These are phyloP conservation scores for Sicyos edulis DNA, from an alignment of 306 rosid species.

Conservation along the genomic window DNA sequence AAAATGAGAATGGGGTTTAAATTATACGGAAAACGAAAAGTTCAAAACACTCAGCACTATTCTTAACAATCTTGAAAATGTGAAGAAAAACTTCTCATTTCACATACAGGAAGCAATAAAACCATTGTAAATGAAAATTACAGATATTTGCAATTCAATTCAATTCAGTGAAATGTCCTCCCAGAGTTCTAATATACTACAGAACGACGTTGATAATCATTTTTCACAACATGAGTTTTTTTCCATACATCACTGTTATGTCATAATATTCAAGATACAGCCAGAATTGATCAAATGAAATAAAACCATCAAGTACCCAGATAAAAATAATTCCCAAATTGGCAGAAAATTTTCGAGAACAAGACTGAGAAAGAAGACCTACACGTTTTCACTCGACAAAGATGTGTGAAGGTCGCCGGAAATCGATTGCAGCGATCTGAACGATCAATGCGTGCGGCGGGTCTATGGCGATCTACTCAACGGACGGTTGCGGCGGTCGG, in stretches of 20 bases:
- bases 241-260: background rate
- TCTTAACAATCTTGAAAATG: background rate
- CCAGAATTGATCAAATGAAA: background rate
- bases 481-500: no score
- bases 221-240: background rate
- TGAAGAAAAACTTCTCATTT: background rate
- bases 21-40: background rate
- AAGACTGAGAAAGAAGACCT: background rate
- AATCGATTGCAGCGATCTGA: no score
- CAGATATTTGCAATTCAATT: background rate
- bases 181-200: background rate
- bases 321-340: conserved; percentile 4
- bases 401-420: no score
- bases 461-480: no score
- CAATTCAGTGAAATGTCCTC: conserved; percentile 8
- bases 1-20: background rate
- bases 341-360: background rate
- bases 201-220: background rate
- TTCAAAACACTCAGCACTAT: conserved; percentile 11
- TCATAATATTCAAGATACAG: background rate
- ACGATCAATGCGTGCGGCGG: no score
- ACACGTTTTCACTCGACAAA: background rate
- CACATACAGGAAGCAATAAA: background rate
- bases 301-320: background rate
- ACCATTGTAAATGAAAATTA: background rate